Conservation (phyloP, 352 stramenopile genomes). For the Pythium rishiriense region DNA sequence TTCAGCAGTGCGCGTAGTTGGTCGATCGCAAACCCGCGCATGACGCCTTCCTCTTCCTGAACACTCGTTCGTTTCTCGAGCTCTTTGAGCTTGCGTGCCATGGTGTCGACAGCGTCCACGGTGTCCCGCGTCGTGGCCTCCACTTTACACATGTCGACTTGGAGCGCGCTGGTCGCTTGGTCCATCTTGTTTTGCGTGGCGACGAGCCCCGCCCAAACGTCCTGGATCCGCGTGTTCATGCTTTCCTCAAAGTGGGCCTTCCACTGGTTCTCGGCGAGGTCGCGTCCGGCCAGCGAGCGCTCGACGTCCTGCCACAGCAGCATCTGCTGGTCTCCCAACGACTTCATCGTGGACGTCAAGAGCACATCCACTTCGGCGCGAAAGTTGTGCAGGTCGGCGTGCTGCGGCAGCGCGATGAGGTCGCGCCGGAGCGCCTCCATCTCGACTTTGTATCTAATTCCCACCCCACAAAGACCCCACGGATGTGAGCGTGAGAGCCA, state of each 20-base stretch:
- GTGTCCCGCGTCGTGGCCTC: constrained; percentile 41
- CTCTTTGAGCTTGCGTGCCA: background rate
- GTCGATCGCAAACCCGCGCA: constrained; percentile 18
- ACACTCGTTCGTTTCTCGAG: constrained; percentile 6
- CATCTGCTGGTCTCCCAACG: constrained; percentile 30
- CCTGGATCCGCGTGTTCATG: constrained; percentile 48
- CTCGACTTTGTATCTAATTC: constrained; percentile 39
- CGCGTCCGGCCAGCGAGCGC: constrained; percentile 34
- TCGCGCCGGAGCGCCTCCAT: constrained; percentile 41
- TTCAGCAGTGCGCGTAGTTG: constrained; percentile 33
- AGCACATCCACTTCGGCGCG: constrained; percentile 43
- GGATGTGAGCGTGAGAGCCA: background rate
- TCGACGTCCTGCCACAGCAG: constrained; percentile 39
- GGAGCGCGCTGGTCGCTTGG: constrained; percentile 40
- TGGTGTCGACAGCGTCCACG: constrained; percentile 1
- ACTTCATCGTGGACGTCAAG: constrained; percentile 23
- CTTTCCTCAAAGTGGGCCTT: constrained; percentile 51
- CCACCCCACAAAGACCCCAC: no score
- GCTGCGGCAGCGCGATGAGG: constrained; percentile 35
- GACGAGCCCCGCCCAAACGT: constrained; percentile 55
- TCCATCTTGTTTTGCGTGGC: constrained; percentile 37
- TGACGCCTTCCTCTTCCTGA: constrained; percentile 28
- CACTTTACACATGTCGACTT: constrained; percentile 51
- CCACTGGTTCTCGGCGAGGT: constrained; percentile 58
- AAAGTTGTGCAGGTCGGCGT: constrained; percentile 41